Conservation (phyloP, 163 green algal genomes). For the Trebouxiophyceae sp. region DNA sequence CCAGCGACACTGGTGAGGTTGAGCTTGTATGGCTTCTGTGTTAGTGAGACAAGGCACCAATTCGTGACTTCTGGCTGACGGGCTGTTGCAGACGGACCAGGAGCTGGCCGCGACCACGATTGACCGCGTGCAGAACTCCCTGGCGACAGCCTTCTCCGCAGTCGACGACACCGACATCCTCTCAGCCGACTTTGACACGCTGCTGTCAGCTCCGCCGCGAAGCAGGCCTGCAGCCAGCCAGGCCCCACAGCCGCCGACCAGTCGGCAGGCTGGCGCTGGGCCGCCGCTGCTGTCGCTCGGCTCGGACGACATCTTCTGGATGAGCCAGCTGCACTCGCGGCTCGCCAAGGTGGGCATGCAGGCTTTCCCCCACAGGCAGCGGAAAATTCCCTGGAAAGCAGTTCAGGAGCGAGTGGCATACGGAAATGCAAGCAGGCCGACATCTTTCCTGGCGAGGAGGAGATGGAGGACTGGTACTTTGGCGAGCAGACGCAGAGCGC, state of each 20-base stretch:
- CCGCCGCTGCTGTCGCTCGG: slow-evolving; percentile 41
- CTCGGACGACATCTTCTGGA: slow-evolving; percentile 77
- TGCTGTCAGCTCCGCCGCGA: background rate
- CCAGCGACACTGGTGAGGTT: no score
- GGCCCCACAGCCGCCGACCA: background rate
- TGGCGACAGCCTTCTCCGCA: background rate
- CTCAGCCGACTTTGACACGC: background rate
- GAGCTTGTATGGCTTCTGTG: no score
- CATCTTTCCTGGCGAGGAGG: slow-evolving; percentile 64
- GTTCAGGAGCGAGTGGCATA: background rate
- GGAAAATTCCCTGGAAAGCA: background rate
- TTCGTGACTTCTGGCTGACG: no score
- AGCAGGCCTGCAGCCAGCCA: background rate
- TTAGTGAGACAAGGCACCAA: no score
- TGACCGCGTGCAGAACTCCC: background rate
- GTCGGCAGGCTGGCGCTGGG: background rate
- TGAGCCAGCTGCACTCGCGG: slow-evolving; percentile 50
- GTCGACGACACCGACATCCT: slow-evolving; percentile 4
- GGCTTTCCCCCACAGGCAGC: slow-evolving; percentile 2
- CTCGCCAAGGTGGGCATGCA: background rate
- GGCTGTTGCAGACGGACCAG: no score
- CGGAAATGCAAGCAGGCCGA: slow-evolving; percentile 25
- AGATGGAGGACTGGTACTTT: slow-evolving; percentile 75
- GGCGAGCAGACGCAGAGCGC: slow-evolving; percentile 53
- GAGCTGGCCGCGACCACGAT: no score